Percentiles rank a stretch among this genome's conserved stretches.
Evolutionary conservation across 1,284 basidiomycete species (phyloP).

Genomic region (Ustilago sp.): DNA sequence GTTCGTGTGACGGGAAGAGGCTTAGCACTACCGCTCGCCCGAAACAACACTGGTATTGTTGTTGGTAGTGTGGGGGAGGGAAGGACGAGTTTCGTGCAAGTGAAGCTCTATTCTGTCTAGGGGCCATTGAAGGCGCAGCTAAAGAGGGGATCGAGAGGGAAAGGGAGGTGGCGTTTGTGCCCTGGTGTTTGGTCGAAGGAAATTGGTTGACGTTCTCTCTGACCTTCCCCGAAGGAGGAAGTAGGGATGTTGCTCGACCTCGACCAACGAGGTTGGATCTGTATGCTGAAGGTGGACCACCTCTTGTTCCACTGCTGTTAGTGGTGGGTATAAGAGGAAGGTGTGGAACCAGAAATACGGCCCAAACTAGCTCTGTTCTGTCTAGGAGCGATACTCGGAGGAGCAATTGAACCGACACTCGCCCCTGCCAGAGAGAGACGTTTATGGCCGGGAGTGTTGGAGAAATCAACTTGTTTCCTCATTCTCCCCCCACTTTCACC

Average conservation of each 20-base stretch:
- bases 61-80: neutral
- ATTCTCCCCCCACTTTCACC: neutral
- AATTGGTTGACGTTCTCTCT: conserved; percentile 17
- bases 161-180: conserved; percentile 46
- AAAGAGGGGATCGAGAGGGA: conserved; percentile 39
- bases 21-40: neutral
- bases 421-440: conserved; percentile 5
- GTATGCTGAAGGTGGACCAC: conserved; percentile 2
- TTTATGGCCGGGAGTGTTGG: conserved; percentile 57
- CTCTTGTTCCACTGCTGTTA: neutral
- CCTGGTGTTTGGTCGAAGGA: conserved; percentile 52
- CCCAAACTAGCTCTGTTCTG: conserved; percentile 31
- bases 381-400: conserved; percentile 40
- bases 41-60: neutral
- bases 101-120: conserved; percentile 42
- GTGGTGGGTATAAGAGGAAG: neutral
- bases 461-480: conserved; percentile 49
- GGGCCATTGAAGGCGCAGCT: conserved; percentile 33
- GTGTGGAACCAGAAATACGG: conserved; percentile 7
- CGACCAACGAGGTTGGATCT: neutral
- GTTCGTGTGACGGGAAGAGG: neutral
- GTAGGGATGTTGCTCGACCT: neutral
- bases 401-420: conserved; percentile 27
- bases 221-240: neutral
- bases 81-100: conserved; percentile 20